Base-by-base conservation (phyloP, 2,329 filamentous ascomycete species). In the Fusarium sp. region DNA sequence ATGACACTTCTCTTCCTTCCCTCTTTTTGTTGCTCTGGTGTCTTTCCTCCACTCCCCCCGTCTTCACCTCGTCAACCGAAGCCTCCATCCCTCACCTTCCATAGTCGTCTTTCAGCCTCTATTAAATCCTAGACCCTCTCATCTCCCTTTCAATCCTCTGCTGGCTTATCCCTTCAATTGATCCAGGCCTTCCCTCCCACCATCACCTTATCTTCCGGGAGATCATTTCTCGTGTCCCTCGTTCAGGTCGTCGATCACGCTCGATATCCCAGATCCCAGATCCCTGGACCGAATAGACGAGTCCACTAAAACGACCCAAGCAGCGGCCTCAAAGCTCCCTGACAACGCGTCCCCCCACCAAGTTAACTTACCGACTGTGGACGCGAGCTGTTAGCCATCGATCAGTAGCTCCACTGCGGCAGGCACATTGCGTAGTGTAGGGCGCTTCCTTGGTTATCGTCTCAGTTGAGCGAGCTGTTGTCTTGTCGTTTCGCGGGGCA, bases 401-500 rank as follows among this genome's bases (percentile, higher is more conserved):
- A 48, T 64, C 61, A 38, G 11, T 49, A 50, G 52, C 61, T 65
- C 61, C 61, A 65, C 61, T 47, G 49, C 38, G 44, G 51, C 57
- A 63, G 54, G 56, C 61, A 53, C 57, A 44, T 62, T 58, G 59
- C 49, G 52, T 52, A 54, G 50, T 42, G 35, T 48, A 52, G 43
- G 47, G 52, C 51, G 53, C 53, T 67, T 69, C 61, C 64, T 63
- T 65, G 61, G 62, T 53, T 66, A 52, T 49, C 39, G 51, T 64
- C 44, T 47, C 63, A 66, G 64, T 51, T 52, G 50, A 43, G 55
- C 32, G 53, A 61, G 66, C 63, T 67, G 43, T 47, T 52, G 48
- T 48, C 23, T 57, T 65, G 46, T 68, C 67, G 53, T 69, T 63
- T 52, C 66, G 68, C 65, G 68, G 68, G 68, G 66, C 66, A 67